Evolutionary conservation across 768 basidiomycete genomes (phyloP).

Genomic region (Lactarius hatsudake): DNA sequence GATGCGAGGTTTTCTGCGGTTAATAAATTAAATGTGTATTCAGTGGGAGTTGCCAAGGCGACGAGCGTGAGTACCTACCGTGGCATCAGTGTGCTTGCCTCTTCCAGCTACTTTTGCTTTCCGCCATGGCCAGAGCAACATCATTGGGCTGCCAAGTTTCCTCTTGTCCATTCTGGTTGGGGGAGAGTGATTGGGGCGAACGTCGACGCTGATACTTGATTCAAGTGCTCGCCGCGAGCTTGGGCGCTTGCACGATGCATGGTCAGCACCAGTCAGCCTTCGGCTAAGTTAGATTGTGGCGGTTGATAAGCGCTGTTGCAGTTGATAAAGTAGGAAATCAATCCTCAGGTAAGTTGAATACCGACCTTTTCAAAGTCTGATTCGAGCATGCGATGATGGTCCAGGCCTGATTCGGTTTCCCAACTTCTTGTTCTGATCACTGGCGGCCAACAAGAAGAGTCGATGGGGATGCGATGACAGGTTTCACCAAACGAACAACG

Average conservation of each 20-base stretch:
- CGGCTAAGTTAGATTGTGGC: not conserved
- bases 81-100: not conserved
- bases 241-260: not conserved
- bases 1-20: not conserved
- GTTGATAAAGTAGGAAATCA: not conserved
- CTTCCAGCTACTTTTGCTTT: not conserved
- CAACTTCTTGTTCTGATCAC: no score
- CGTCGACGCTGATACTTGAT: not conserved
- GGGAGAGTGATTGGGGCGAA: not conserved
- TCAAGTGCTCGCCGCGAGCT: not conserved
- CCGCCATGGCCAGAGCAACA: conserved; percentile 3
- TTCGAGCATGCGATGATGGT: no score
- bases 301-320: not conserved
- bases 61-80: not conserved
- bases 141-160: not conserved
- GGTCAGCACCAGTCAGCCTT: not conserved
- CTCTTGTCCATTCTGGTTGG: not conserved
- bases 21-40: not conserved
- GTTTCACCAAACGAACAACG: no score
- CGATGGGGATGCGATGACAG: no score
- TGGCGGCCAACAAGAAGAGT: no score
- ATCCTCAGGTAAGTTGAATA: no score
- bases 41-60: conserved; percentile 6
- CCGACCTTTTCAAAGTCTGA: no score
- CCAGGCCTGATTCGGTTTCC: no score